Evolutionary conservation across 2,329 filamentous ascomycete genomes (phyloP).

Genomic region (Colletotrichum sp.): DNA sequence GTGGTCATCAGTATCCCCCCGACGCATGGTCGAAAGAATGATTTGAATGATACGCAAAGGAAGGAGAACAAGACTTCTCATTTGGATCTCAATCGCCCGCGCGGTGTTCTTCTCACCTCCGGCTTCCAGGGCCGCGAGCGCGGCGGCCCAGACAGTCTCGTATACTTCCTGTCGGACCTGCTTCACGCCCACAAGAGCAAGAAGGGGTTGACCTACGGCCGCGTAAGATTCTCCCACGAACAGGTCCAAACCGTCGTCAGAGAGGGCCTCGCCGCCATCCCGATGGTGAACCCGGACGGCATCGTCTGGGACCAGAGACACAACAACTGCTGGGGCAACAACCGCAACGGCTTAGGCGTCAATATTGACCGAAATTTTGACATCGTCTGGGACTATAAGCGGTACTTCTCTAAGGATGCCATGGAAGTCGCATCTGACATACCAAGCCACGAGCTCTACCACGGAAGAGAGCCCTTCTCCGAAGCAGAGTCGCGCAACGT

Average conservation of each 20-base stretch:
- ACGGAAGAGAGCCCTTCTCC: conserved; percentile 55
- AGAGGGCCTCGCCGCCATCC: conserved; percentile 57
- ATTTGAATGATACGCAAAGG: background rate
- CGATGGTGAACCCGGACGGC: conserved; percentile 59
- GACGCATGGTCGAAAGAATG: background rate
- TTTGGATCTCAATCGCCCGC: background rate
- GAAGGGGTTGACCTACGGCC: conserved; percentile 56
- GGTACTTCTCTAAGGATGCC: conserved; percentile 42
- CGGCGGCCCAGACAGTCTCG: conserved; percentile 58
- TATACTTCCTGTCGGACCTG: conserved; percentile 64
- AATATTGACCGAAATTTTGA: conserved; percentile 64
- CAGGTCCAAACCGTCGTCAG: conserved; percentile 55
- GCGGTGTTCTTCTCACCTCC: conserved; percentile 49
- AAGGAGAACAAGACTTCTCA: background rate
- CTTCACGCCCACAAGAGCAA: conserved; percentile 55
- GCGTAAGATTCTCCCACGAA: conserved; percentile 52
- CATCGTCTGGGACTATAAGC: conserved; percentile 59
- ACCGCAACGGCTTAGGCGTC: conserved; percentile 55
- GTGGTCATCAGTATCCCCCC: conserved; percentile 44
- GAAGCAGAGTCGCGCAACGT: conserved; percentile 62
- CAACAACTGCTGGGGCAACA: conserved; percentile 60
- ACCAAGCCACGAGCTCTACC: conserved; percentile 53
- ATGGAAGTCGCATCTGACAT: conserved; percentile 28
- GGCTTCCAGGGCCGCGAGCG: conserved; percentile 64
- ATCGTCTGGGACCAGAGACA: conserved; percentile 55